phyloP scores from a whole-genome alignment of 805 yeast genomes.

The Candida peoriensis region DNA sequence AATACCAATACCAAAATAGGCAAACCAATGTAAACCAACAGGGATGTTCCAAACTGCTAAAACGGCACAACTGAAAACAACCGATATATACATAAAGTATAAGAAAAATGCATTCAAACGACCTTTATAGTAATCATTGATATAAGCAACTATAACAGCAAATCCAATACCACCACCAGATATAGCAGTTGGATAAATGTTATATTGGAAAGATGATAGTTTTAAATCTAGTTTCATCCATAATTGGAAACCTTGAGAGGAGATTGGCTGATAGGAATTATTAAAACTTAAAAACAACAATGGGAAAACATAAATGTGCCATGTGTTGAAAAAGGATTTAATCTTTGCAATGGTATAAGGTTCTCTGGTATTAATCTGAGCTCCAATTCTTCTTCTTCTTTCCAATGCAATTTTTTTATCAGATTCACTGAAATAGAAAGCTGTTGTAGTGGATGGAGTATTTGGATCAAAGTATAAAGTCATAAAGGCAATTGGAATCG shows the following conservation, averaged over 20 bases:
- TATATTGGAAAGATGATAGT: constrained; percentile 31
- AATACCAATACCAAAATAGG: constrained; percentile 42
- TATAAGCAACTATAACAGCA: constrained; percentile 31
- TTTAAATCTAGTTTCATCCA: constrained; percentile 39
- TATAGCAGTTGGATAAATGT: constrained; percentile 36
- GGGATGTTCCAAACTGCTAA: constrained; percentile 45
- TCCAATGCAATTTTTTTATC: constrained; percentile 43
- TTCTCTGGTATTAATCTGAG: constrained; percentile 36
- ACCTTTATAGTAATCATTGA: constrained; percentile 33
- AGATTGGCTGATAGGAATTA: constrained; percentile 21
- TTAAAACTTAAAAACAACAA: constrained; percentile 13
- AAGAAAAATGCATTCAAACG: constrained; percentile 33
- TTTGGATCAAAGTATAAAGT: constrained; percentile 41
- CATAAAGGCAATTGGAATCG: constrained; percentile 39
- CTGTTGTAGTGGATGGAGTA: constrained; percentile 39
- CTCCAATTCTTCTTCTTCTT: constrained; percentile 37
- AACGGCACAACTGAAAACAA: constrained; percentile 37
- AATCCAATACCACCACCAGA: constrained; percentile 34
- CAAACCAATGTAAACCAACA: constrained; percentile 43
- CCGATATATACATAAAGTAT: constrained; percentile 31
- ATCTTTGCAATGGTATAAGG: constrained; percentile 36
- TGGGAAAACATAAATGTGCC: constrained; percentile 46
- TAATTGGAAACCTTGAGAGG: constrained; percentile 38
- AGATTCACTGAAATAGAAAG: constrained; percentile 37
- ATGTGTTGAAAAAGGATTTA: constrained; percentile 38